Evolutionary conservation across 257 asterid species (phyloP), one percentile per base, ranked within the genome.

Genomic region (Solanum peruvianum): DNA sequence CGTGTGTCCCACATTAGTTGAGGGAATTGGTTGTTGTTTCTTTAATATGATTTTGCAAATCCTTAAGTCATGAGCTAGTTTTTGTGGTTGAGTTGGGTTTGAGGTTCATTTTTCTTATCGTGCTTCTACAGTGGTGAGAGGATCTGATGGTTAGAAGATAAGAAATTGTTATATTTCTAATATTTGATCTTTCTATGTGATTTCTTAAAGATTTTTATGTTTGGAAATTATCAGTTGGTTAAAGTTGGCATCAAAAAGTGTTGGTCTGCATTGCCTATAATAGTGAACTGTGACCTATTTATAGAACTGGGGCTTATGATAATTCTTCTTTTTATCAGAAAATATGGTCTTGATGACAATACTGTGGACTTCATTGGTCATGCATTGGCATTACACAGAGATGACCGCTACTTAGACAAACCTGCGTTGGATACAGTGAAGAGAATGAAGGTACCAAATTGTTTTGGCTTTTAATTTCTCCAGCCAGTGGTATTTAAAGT

Each of bases 341-440:
- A 95, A 90, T 96, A 92, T 88, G 98, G 98, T 86, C 98, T 96
- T 89, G 98, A 94, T 92, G 97, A 95, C 88, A 93, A 96, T 93
- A 96, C 98, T 44, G 83, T 96, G 89, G 99, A 96, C 91, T 96
- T 94, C 70, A 92, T 96, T 44, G 98, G 99, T 69, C 98, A 96
- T 80, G 93, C 98, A 16, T 87, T 95, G 92, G 97, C 99, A 77
- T 98, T 96, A 85, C 98, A 95, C 72, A 93, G 98, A 85, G 98
- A 96, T 91, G 99, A 96, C 60, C 92, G 89, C 45, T 96, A 95
- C 93, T 93, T 96, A 60, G 80, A 93, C 90, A 96, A 95, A 87
- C 98, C 98, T 11, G 99, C 98, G 0, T 20, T 95, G 81, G 98
- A 95, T 85, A 92, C 96, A 60, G 98, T 96, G 66, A 94, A 94